A percentile compares a stretch with the other conserved stretches of the same genome.
Conservation (phyloP, 805 yeast genomes). For the Naumovozyma castellii region DNA sequence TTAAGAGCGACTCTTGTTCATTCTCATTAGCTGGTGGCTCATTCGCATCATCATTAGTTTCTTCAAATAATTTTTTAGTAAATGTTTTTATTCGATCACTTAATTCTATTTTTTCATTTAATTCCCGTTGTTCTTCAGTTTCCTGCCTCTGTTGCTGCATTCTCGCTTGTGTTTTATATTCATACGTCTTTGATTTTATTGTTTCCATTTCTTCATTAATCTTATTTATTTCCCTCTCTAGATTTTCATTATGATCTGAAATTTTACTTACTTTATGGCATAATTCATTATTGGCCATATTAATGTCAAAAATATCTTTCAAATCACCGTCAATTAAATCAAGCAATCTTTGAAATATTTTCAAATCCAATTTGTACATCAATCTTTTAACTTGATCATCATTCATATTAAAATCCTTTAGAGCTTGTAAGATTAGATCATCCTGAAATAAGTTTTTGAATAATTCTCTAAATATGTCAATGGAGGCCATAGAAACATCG, state of each 20-base stretch:
- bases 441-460: slow-evolving; percentile 15
- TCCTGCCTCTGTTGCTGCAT: too few species aligned
- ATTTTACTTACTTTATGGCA: slow-evolving; percentile 18
- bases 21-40: not conserved
- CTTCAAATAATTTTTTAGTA: not conserved
- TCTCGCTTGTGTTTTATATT: too few species aligned
- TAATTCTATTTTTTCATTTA: too few species aligned
- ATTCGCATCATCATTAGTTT: not conserved
- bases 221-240: slow-evolving; percentile 24
- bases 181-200: not conserved
- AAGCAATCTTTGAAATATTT: slow-evolving; percentile 16
- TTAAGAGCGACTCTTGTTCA: not conserved
- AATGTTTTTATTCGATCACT: not conserved
- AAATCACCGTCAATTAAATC: slow-evolving; percentile 17
- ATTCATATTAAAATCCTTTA: slow-evolving; percentile 14
- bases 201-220: slow-evolving; percentile 49
- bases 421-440: slow-evolving; percentile 20
- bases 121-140: not conserved
- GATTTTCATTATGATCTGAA: slow-evolving; percentile 9
- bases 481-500: slow-evolving; percentile 18
- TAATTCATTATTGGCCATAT: slow-evolving; percentile 25
- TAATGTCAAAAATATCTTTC: slow-evolving; percentile 24
- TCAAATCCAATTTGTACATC: slow-evolving; percentile 21
- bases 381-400: slow-evolving; percentile 10
- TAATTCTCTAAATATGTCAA: slow-evolving; percentile 17